phyloP scores from a whole-genome alignment of 192 early-diverging fungal species.

The Coemansia umbellata region DNA sequence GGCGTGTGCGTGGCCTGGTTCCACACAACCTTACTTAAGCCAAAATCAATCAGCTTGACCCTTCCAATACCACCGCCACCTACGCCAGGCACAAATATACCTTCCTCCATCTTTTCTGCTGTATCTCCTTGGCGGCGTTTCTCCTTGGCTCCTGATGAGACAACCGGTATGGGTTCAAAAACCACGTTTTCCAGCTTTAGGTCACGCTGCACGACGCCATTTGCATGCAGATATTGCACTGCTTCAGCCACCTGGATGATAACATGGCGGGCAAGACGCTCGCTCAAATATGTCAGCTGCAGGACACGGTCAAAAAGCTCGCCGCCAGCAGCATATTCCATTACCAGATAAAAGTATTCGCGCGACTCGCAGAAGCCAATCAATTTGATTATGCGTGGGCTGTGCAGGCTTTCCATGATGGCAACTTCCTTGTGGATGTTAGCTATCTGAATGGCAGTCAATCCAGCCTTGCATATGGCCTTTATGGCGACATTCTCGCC shows the following conservation, averaged over 20 bases:
- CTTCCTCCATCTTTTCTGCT: slow-evolving; percentile 67
- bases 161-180: slow-evolving; percentile 66
- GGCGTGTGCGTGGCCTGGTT: slow-evolving; percentile 82
- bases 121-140: slow-evolving; percentile 56
- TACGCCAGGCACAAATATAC: slow-evolving; percentile 63
- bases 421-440: slow-evolving; percentile 85
- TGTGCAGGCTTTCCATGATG: slow-evolving; percentile 76
- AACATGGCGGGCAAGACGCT: slow-evolving; percentile 72
- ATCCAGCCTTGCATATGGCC: slow-evolving; percentile 69
- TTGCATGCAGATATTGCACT: slow-evolving; percentile 79
- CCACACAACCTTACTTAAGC: slow-evolving; percentile 82
- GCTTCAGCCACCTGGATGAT: slow-evolving; percentile 84
- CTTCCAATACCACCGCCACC: slow-evolving; percentile 80
- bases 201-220: slow-evolving; percentile 85
- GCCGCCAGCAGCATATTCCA: slow-evolving; percentile 84
- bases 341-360: slow-evolving; percentile 70
- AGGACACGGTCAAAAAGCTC: slow-evolving; percentile 89
- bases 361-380: slow-evolving; percentile 72
- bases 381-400: slow-evolving; percentile 72
- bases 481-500: slow-evolving; percentile 79
- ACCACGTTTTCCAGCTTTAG: slow-evolving; percentile 93
- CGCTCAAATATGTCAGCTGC: slow-evolving; percentile 76
- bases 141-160: slow-evolving; percentile 49
- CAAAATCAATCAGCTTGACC: slow-evolving; percentile 88
- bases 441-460: slow-evolving; percentile 70